Base-by-base conservation (phyloP, 805 yeast species). In the Candida ipomoeae region DNA sequence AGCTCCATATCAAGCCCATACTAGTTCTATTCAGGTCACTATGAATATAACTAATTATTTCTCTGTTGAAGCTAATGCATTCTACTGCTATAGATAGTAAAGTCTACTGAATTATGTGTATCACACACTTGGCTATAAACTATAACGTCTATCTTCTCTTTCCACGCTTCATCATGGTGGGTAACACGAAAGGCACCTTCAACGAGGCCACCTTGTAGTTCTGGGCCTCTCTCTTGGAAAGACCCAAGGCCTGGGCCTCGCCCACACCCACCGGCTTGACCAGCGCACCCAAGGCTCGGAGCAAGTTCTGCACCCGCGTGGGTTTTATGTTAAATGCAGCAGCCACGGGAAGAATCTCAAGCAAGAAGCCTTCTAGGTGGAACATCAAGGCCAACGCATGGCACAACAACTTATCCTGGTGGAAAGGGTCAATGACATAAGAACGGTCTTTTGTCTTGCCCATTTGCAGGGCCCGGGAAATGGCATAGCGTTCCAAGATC, bases 141-240 rank as follows among this genome's bases (percentile, higher is more conserved):
- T 26, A 26, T 26, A 10, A 8, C 4, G 29, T 13, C 44, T 39
- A 46, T 33, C 44, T 32, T 54, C 68, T 75, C 63, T 79, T 74
- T 38, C 83, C 83, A 62, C 87, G 77, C 73, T 84, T 82, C 10
- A 84, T 79, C 78, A 87, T 77, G 59, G 87, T 92, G 6, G 99
- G 99, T 46, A 89, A 74, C 64, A 82, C 84, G 71, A 94, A 87
- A 37, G 99, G 99, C 32, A 90, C 96, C 65, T 80, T 84, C 67
- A 94, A 78, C 15, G 81, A 69, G 2, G 97, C 98, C 57, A 92
- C 75, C 68, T 89, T 89, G 69, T 86, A 85, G 36, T 82, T 76
- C 8, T 81, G 66, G 13, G 84, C 84, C 48, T 77, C 71, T 47
- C 77, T 68, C 67, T 80, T 84, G 45, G 86, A 80, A 52, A 86